Conservation (phyloP, 495 filamentous ascomycete genomes). For the Hypoxylon fuscum region DNA sequence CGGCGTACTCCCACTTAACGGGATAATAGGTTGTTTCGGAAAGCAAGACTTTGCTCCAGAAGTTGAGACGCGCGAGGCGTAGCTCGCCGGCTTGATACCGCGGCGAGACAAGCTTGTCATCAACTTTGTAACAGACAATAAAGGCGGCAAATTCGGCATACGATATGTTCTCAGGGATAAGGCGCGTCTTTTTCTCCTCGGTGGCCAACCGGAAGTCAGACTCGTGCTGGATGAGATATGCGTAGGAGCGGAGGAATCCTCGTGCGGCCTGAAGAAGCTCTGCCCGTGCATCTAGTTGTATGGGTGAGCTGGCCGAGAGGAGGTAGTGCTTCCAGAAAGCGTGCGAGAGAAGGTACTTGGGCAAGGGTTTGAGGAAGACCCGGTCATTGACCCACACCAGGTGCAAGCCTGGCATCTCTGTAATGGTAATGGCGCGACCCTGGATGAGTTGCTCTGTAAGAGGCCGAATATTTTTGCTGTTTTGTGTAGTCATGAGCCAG, state of each 20-base stretch:
- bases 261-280: constrained; percentile 28
- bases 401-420: constrained; percentile 48
- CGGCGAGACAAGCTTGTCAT: constrained; percentile 38
- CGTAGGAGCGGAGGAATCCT: constrained; percentile 53
- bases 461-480: no score
- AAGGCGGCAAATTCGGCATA: no score
- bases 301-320: no score
- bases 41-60: neutral
- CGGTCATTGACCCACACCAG: constrained; percentile 49
- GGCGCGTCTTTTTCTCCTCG: no score
- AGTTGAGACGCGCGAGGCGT: constrained; percentile 56
- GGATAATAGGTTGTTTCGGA: constrained; percentile 25
- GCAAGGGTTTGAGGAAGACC: constrained; percentile 53
- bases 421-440: no score
- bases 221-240: constrained; percentile 48
- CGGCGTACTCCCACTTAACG: constrained; percentile 37
- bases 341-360: constrained; percentile 46
- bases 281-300: no score
- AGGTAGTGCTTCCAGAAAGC: constrained; percentile 53
- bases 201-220: constrained; percentile 47
- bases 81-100: constrained; percentile 58
- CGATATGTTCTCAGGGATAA: no score
- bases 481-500: no score
- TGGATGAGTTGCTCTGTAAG: no score
- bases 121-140: neutral